phyloP scores from a whole-genome alignment of 768 basidiomycete species.

The Lanmaoa rubissima region DNA sequence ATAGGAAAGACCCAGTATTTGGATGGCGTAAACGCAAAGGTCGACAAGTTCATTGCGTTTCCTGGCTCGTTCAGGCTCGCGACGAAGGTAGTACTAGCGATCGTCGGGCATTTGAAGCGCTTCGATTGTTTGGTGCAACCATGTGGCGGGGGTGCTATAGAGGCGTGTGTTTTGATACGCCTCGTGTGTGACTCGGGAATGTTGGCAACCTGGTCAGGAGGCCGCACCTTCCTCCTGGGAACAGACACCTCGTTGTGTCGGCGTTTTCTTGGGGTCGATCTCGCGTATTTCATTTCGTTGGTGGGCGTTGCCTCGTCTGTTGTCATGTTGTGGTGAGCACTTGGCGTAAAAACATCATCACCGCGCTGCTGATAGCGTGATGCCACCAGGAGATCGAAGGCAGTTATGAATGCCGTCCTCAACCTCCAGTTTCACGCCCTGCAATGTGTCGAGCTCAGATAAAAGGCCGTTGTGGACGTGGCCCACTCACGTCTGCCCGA shows the following conservation, averaged over 20 bases:
- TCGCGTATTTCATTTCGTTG: conserved; percentile 24
- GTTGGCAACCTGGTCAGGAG: neutral
- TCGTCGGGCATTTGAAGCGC: conserved; percentile 27
- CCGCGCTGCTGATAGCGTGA: conserved; percentile 15
- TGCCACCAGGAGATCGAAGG: neutral
- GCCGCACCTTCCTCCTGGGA: conserved; percentile 17
- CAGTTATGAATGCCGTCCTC: conserved; percentile 7
- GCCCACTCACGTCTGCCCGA: neutral
- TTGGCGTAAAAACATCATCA: conserved; percentile 13
- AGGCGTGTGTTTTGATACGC: conserved; percentile 20
- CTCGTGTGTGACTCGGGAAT: conserved; percentile 18
- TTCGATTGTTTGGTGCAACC: conserved; percentile 24
- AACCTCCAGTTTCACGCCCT: neutral
- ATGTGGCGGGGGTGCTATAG: conserved; percentile 27
- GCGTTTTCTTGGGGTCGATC: conserved; percentile 9
- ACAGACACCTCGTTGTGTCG: conserved; percentile 14
- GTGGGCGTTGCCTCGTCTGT: too few relatives aligned
- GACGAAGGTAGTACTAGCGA: conserved; percentile 9
- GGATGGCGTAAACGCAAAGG: conserved; percentile 26
- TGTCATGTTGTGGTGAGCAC: neutral
- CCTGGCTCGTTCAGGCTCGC: conserved; percentile 22
- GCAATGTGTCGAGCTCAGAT: conserved; percentile 10
- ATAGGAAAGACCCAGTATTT: conserved; percentile 29
- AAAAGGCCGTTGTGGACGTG: conserved; percentile 14
- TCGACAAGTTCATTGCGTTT: conserved; percentile 30